Conservation (phyloP, 169 alveolate species). For the Haemoproteus tartakovskyi region DNA sequence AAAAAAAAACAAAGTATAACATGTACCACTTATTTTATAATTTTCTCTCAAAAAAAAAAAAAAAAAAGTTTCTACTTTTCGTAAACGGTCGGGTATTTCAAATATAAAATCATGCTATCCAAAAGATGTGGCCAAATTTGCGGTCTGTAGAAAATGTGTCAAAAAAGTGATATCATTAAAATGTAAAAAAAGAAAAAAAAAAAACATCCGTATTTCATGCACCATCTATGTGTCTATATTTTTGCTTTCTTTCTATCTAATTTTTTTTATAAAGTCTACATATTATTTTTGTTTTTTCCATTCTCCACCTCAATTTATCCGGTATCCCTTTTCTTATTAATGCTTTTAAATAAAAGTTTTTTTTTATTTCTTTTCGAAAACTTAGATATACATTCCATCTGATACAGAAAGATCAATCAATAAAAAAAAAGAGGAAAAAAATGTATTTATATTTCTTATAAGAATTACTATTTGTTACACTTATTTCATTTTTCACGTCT, state of each 20-base stretch:
- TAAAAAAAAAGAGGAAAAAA: not conserved
- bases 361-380: constrained; percentile 50
- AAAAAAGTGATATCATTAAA: too few relatives aligned
- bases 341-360: constrained; percentile 62
- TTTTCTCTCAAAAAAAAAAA: too few relatives aligned
- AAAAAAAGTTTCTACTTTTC: constrained; percentile 54
- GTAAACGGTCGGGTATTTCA: constrained; percentile 53
- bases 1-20: too few relatives aligned
- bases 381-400: constrained; percentile 49
- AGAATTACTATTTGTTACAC: too few relatives aligned
- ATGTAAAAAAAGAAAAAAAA: not conserved
- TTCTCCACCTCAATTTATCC: constrained; percentile 71
- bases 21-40: not conserved
- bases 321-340: constrained; percentile 79
- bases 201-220: not conserved
- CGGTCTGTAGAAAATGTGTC: constrained; percentile 6
- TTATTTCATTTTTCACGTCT: too few relatives aligned
- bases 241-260: not conserved
- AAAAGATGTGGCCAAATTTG: constrained; percentile 59
- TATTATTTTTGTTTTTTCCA: not conserved
- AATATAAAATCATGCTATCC: constrained; percentile 41
- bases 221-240: not conserved
- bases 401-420: not conserved
- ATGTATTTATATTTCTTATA: not conserved
- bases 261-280: not conserved